Evolutionary conservation across 306 rosid genomes (phyloP), one percentile per base, ranked within the genome.

Genomic region (Crataegus laevigata): DNA sequence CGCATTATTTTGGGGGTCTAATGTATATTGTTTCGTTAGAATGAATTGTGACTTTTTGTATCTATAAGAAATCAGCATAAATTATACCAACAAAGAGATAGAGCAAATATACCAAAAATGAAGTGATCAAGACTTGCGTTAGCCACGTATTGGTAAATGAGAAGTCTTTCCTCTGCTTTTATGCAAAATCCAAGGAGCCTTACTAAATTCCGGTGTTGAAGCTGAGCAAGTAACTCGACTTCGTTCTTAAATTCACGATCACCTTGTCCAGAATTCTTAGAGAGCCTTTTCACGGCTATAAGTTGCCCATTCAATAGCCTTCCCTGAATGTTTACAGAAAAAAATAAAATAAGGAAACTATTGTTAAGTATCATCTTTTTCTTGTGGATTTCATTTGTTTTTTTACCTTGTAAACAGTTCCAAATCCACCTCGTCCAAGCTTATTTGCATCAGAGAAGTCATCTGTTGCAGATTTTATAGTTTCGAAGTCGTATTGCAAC

Each of bases 341-440:
- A 75, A 2, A 3, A 54, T 2, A 8, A 54, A 21, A 13, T 11
- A 21, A 8, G 61, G 25, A 8, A 19, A 55, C 25, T 40, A 67
- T 32, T 5, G 21, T 29, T 8, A 38, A 8, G 42, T 38, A 8
- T 38, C 10, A 38, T 34, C 5, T 3, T 32, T 34, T 75, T 28
- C 5, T 65, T 52, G 22, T 22, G 67, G 22, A 22, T 67, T 11
- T 36, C 11, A 34, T 22, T 22, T 32, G 62, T 52, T 5, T 38
- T 30, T 5, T 52, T 84, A 89, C 90, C 86, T 79, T 89, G 73
- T 84, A 89, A 72, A 85, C 87, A 24, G 75, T 40, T 21, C 90
- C 93, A 81, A 85, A 87, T 60, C 89, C 88, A 25, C 91, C 91
- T 78, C 80, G 75, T 69, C 93, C 91, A 28, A 85, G 81, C 62